phyloP scores from a whole-genome alignment of 23 red algal genomes.

The Gracilaria domingensis region DNA sequence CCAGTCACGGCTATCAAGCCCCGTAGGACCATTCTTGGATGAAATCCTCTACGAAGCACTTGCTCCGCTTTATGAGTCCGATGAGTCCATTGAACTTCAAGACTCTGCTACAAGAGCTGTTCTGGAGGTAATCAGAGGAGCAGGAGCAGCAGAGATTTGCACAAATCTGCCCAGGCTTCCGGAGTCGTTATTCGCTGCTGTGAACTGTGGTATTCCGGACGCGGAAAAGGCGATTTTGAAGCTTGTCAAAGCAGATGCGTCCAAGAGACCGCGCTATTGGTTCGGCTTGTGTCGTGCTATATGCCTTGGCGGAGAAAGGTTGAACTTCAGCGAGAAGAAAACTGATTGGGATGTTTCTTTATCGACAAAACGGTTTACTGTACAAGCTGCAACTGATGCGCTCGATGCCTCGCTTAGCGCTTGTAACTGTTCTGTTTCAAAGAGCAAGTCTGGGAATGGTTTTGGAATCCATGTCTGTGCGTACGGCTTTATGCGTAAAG shows the following conservation, averaged over 20 bases:
- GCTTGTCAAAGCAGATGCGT: conserved; percentile 48
- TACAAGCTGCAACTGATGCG: conserved; percentile 33
- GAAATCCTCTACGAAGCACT: conserved; percentile 67
- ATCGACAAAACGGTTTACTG: conserved; percentile 35
- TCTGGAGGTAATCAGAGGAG: conserved; percentile 58
- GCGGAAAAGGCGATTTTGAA: conserved; percentile 33
- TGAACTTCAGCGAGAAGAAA: conserved; percentile 52
- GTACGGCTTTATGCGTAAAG: conserved; percentile 64
- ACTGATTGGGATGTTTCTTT: conserved; percentile 62
- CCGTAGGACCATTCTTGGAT: conserved; percentile 65
- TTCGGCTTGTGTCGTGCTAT: conserved; percentile 69
- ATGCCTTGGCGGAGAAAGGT: conserved; percentile 48
- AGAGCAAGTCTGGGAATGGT: neutral
- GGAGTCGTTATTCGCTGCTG: conserved; percentile 56
- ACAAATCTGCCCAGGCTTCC: conserved; percentile 46
- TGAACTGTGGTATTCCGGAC: conserved; percentile 27
- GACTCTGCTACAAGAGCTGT: conserved; percentile 54
- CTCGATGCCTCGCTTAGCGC: conserved; percentile 40
- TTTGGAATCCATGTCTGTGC: conserved; percentile 50
- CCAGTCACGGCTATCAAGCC: conserved; percentile 35
- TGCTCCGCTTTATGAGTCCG: conserved; percentile 26
- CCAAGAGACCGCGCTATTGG: conserved; percentile 59
- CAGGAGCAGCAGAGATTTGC: conserved; percentile 53
- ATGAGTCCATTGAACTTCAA: conserved; percentile 38
- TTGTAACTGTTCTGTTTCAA: conserved; percentile 20